Base-by-base conservation (phyloP, 106 monocot genomes). In the Dioscorea alata region DNA sequence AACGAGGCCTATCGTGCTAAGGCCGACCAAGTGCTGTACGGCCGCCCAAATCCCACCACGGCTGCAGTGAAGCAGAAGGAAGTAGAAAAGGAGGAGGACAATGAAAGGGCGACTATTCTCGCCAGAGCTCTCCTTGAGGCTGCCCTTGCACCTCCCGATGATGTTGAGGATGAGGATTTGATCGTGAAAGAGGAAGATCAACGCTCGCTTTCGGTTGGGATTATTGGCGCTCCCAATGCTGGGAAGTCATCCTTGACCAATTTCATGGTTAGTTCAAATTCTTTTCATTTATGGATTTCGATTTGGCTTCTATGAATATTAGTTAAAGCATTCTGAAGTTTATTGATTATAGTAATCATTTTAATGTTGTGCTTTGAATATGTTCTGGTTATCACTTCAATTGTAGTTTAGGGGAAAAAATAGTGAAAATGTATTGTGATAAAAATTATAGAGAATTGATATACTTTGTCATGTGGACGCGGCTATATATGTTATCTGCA, bases 141-240 rank as follows among this genome's bases (percentile, higher is more conserved):
- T 7, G 77, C 93, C 16, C 63, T 93, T 33, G 64, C 73, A 73
- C 75, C 83, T 49, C 83, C 88, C 15, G 81, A 82, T 23, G 81
- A 76, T 13, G 59, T 59, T 15, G 90, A 85, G 35, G 76, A 69
- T 14, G 79, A 64, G 13, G 74, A 50, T 0, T 53, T 13, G 61
- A 42, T 24, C 13, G 99, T 99, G 19, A 85, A 75, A 75, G 74
- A 75, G 75, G 99, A 99, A 67, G 93, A 99, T 15, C 99, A 99
- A 75, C 68, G 31, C 68, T 99, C 93, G 23, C 90, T 99, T 1
- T 79, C 85, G 2, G 93, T 99, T 4, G 93, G 99, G 56, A 87
- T 99, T 25, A 80, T 99, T 24, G 99, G 99, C 15, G 93, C 99
- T 12, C 99, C 99, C 8, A 99, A 99, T 73, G 93, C 99, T 12